A percentile compares a stretch with the other conserved stretches of the same genome.
Evolutionary conservation across 257 asterid genomes (phyloP).

Genomic region (Solanum verrucosum): DNA sequence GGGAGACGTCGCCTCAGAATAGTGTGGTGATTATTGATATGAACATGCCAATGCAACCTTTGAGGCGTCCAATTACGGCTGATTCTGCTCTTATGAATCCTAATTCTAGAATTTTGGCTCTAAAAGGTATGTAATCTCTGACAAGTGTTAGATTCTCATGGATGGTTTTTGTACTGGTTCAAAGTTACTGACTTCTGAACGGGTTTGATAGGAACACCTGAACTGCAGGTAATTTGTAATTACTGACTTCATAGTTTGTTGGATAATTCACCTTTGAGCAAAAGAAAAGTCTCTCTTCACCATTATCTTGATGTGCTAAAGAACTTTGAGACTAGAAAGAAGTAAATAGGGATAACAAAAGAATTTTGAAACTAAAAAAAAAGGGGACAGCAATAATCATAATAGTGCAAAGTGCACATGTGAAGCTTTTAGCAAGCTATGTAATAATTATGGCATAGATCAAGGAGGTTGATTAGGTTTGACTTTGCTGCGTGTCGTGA

Average conservation of each 20-base stretch:
- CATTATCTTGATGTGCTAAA: neutral
- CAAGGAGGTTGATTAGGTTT: neutral
- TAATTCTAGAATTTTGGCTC: constrained; percentile 72
- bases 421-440: neutral
- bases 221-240: neutral
- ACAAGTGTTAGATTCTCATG: neutral
- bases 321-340: neutral
- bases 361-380: neutral
- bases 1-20: constrained; percentile 95
- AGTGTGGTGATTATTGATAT: constrained; percentile 92
- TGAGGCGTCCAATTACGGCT: constrained; percentile 96
- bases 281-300: neutral
- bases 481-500: neutral
- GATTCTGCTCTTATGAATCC: constrained; percentile 99
- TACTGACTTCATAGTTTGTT: neutral
- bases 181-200: neutral
- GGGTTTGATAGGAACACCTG: neutral
- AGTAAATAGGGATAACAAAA: neutral
- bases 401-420: neutral
- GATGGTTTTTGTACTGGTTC: neutral
- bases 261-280: neutral
- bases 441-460: neutral
- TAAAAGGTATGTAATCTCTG: constrained; percentile 55
- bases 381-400: neutral
- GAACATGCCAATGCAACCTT: constrained; percentile 94